These are phyloP conservation scores for Pistacia integerrima DNA, from an alignment of 345 rosid species.

Conservation along the genomic window DNA sequence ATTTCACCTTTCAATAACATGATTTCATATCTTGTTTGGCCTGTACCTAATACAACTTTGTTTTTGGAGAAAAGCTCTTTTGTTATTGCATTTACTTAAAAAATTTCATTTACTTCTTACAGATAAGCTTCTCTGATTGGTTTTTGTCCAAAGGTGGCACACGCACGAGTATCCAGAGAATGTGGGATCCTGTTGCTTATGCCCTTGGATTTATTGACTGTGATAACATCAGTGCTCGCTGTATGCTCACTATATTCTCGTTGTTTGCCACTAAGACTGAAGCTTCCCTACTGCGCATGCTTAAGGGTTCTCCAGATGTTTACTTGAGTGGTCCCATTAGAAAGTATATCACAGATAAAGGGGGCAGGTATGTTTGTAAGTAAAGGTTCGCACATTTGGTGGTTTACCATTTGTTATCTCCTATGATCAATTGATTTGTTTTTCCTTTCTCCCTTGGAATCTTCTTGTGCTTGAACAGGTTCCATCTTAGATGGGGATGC, in stretches of 20 bases:
- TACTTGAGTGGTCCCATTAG: conserved; percentile 94
- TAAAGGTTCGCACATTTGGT: conserved; percentile 6
- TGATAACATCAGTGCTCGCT: conserved; percentile 97
- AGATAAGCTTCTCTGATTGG: conserved; percentile 99
- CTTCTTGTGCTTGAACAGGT: conserved; percentile 55
- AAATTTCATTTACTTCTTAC: conserved; percentile 27
- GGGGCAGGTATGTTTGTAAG: conserved; percentile 66
- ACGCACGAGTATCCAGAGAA: conserved; percentile 79
- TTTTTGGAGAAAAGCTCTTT: background rate
- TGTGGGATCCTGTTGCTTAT: conserved; percentile 99
- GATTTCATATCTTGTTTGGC: background rate
- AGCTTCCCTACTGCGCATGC: conserved; percentile 97
- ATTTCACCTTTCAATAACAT: background rate
- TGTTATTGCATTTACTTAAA: background rate
- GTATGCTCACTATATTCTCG: conserved; percentile 98
- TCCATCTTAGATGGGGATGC: conserved; percentile 99
- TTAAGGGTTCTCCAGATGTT: conserved; percentile 95
- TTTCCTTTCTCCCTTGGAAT: background rate
- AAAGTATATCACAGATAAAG: conserved; percentile 80
- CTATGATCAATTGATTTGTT: background rate
- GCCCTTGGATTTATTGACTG: conserved; percentile 99
- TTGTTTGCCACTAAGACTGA: conserved; percentile 98
- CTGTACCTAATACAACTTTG: no score
- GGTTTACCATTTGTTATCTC: background rate
- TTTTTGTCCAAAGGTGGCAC: conserved; percentile 97